Base-by-base conservation (phyloP, 1,139 yeast genomes). In the Suhomyces panamericanus region DNA sequence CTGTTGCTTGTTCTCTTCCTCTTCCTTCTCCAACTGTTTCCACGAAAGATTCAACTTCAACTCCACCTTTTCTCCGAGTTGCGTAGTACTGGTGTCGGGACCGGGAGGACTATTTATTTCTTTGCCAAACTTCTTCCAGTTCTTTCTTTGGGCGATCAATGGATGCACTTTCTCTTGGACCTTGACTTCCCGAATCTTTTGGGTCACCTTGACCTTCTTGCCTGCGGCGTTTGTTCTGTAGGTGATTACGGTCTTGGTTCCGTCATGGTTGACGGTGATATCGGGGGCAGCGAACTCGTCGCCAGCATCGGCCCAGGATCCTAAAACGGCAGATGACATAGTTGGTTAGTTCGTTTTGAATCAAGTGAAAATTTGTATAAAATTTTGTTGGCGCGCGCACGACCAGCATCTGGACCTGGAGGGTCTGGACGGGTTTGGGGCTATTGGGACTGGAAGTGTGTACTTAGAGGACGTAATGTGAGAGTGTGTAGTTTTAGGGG, bases 11-110 rank as follows among this genome's bases (percentile, higher is more conserved):
- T 63, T 75, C 57, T 81, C 83, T 58, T 78, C 64, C 78, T 71
- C 75, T 57, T 70, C 66, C 63, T 70, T 72, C 54, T 72, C 88
- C 51, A 77, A 71, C 58, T 83, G 87, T 66, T 82, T 84, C 87
- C 91, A 86, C 48, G 84, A 76, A 42, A 87, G 79, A 47, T 86
- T 85, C 59, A 86, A 72, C 60, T 81, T 79, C 59, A 84, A 71
- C 53, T 78, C 81, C 43, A 89, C 88, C 59, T 82, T 85, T 62
- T 90, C 97, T 52, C 95, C 96, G 46, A 88, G 75, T 60, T 86
- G 89, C n/a, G 97, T 90, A 48, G 95, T 88, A 60, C 87, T 79
- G 48, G 82, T 75, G 68, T 89, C 95, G 46, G 96, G 96, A 4
- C 97, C 98, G 14, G 91, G 81, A 10, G 85, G 80, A 46, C 85